Percentiles rank a stretch among this genome's conserved stretches.
phyloP scores from a whole-genome alignment of 2,329 filamentous ascomycete genomes.

The Pseudogymnoascus sp. region DNA sequence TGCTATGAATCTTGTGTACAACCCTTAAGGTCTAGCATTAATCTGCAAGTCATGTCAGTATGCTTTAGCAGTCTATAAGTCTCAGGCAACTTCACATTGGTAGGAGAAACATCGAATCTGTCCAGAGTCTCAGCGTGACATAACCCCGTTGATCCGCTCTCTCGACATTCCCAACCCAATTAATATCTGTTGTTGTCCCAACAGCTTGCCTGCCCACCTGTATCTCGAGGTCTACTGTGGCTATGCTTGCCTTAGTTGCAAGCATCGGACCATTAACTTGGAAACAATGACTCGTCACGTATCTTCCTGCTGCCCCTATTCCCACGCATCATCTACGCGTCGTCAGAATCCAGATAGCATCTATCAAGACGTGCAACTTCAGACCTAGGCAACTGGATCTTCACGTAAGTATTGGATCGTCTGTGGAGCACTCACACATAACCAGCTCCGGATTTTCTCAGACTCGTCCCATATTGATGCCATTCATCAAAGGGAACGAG shows the following conservation, averaged over 20 bases:
- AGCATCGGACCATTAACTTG: not conserved
- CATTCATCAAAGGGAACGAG: not conserved
- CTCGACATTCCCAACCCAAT: not conserved
- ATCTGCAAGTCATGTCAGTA: not conserved
- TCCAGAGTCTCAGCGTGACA: not conserved
- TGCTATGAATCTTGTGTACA: not conserved
- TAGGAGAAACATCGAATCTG: not conserved
- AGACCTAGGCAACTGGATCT: conserved; percentile 2
- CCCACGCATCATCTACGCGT: not conserved
- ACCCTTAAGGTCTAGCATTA: not conserved
- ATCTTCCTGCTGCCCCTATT: not conserved
- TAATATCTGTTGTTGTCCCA: not conserved
- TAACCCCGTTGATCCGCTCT: not conserved
- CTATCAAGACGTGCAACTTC: not conserved
- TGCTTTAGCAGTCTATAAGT: not conserved
- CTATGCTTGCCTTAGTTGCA: conserved; percentile 6
- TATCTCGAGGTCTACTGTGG: not conserved
- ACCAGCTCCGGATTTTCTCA: not conserved
- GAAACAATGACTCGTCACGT: not conserved
- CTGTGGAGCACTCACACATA: not conserved
- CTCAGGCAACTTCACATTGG: not conserved
- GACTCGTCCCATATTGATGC: not conserved
- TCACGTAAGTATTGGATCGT: conserved; percentile 2
- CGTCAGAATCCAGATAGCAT: not conserved
- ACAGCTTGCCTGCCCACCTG: not conserved